Evolutionary conservation across 331 rosid species (phyloP).

Genomic region (Quercus phellos): DNA sequence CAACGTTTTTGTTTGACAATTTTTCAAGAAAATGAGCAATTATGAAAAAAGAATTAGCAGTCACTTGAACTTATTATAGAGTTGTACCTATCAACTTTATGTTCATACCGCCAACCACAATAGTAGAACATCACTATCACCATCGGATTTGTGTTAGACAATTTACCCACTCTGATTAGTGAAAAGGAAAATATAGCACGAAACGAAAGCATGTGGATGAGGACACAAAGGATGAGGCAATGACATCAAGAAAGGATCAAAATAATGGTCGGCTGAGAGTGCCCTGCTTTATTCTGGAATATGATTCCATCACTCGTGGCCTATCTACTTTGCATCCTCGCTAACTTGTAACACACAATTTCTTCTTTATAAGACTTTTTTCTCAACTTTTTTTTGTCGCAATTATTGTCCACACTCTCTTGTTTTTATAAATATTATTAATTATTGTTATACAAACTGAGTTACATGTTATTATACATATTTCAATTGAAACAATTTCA

Average conservation of each 20-base stretch:
- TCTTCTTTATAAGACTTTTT: neutral
- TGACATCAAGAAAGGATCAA: no score
- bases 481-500: no score
- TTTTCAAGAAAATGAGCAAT: no score
- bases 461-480: no score
- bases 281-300: neutral
- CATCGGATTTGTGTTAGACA: neutral
- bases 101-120: neutral
- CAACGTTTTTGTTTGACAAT: no score
- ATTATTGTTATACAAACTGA: rapidly evolving
- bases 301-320: neutral
- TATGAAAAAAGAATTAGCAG: no score
- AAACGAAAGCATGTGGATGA: neutral
- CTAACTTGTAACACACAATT: neutral
- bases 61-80: no score
- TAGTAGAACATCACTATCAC: neutral
- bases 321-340: neutral
- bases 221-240: neutral
- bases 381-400: no score
- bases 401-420: no score
- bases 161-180: no score
- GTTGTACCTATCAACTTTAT: neutral
- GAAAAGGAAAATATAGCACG: neutral
- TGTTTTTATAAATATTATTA: no score
- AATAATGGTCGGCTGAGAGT: slow-evolving; percentile 10